Conservation (phyloP, 192 early-diverging fungal species). For the Rhizoclosmatium globosum region DNA sequence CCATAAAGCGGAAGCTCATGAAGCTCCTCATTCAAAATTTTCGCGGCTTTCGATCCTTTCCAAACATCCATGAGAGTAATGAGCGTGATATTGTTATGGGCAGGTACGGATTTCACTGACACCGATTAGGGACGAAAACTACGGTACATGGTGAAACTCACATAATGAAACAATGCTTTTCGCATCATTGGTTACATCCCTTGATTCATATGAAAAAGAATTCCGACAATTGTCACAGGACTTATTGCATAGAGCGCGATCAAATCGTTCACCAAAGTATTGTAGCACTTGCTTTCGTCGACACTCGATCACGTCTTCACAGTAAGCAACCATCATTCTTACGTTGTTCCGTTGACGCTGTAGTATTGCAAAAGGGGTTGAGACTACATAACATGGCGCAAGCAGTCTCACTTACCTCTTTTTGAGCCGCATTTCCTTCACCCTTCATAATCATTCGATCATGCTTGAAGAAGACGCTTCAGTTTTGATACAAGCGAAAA, state of each 20-base stretch:
- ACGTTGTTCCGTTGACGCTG: constrained; percentile 61
- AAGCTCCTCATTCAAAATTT: constrained; percentile 60
- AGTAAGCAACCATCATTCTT: constrained; percentile 70
- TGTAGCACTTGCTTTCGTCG: constrained; percentile 84
- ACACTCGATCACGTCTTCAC: constrained; percentile 88
- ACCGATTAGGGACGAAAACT: neutral
- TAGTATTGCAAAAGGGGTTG: constrained; percentile 22
- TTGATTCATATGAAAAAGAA: constrained; percentile 34
- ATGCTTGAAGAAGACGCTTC: constrained; percentile 45
- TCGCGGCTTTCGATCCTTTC: constrained; percentile 70
- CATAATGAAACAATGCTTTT: constrained; percentile 62
- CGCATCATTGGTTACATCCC: constrained; percentile 66
- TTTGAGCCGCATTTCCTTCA: constrained; percentile 83
- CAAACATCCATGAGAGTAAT: constrained; percentile 77
- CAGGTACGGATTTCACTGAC: constrained; percentile 40
- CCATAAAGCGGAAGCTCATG: constrained; percentile 63
- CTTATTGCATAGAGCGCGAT: constrained; percentile 65
- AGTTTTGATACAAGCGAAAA: constrained; percentile 6
- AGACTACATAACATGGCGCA: constrained; percentile 1
- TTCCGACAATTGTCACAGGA: constrained; percentile 90
- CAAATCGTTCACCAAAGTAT: constrained; percentile 92
- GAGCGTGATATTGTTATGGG: constrained; percentile 66
- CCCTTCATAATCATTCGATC: constrained; percentile 82
- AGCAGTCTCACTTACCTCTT: constrained; percentile 60
- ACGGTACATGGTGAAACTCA: constrained; percentile 22